Conservation (phyloP, 495 filamentous ascomycete species). For the Aspergillus bertholletiae region DNA sequence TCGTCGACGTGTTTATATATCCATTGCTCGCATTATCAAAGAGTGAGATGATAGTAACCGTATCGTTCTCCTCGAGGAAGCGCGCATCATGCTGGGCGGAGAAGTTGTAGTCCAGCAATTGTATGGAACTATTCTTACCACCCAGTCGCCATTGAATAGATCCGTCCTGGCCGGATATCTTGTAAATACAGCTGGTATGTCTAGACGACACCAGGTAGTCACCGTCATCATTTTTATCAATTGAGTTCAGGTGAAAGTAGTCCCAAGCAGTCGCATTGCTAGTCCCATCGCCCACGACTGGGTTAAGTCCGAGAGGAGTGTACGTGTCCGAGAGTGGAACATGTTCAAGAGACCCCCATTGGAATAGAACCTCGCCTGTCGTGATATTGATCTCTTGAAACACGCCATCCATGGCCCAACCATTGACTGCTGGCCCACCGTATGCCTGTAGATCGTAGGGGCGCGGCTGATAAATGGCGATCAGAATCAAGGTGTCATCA, state of each 20-base stretch:
- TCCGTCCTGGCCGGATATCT: conserved; percentile 47
- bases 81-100: conserved; percentile 52
- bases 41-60: conserved; percentile 36
- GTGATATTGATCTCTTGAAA: conserved; percentile 34
- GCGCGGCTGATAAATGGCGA: conserved; percentile 26
- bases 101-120: conserved; percentile 25
- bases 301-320: conserved; percentile 17
- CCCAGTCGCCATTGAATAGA: conserved; percentile 48
- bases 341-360: conserved; percentile 32
- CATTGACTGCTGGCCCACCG: conserved; percentile 22
- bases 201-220: conserved; percentile 52
- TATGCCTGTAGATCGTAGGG: conserved; percentile 22
- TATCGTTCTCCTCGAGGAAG: conserved; percentile 31
- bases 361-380: conserved; percentile 31
- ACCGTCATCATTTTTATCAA: conserved; percentile 46
- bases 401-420: conserved; percentile 31
- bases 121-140: conserved; percentile 31
- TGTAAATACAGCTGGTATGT: conserved; percentile 35
- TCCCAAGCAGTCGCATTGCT: conserved; percentile 31
- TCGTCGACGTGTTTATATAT: not conserved
- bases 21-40: conserved; percentile 35
- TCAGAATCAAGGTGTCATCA: conserved; percentile 25
- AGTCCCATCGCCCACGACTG: conserved; percentile 33
- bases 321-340: conserved; percentile 26
- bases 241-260: conserved; percentile 53